These are phyloP conservation scores for Agrocybe pediades DNA, from an alignment of 768 basidiomycete genomes.

Conservation along the genomic window DNA sequence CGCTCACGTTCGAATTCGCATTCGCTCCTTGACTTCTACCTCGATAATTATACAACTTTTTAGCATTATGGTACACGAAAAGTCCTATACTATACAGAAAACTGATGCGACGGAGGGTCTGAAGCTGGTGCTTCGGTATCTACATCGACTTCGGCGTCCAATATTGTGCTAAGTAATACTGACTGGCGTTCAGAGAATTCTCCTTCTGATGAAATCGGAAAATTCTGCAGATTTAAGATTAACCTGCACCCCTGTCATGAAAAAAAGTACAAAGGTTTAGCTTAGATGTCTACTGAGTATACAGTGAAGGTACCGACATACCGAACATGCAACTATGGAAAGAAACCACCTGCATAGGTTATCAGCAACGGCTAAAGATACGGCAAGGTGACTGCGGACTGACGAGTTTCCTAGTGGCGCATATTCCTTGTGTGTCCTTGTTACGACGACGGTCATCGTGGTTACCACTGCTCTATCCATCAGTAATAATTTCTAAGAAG, in stretches of 20 bases:
- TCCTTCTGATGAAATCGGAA: background rate
- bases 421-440: constrained; percentile 21
- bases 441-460: constrained; percentile 20
- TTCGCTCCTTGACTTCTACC: no score
- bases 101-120: no score
- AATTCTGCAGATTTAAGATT: background rate
- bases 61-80: no score
- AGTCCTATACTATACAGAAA: no score
- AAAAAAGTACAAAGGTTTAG: background rate
- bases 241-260: background rate
- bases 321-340: constrained; percentile 28
- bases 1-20: no score
- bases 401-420: constrained; percentile 29
- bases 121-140: background rate
- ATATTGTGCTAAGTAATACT: background rate
- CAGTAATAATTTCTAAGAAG: background rate
- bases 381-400: background rate
- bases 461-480: constrained; percentile 18
- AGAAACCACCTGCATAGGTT: constrained; percentile 26
- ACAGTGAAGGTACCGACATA: constrained; percentile 8
- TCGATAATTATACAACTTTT: no score
- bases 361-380: background rate
- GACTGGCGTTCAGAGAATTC: background rate
- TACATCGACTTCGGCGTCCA: background rate
- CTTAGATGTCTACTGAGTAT: background rate